These are phyloP conservation scores for Saccharomycopsis olivae DNA, from an alignment of 805 yeast genomes.

Conservation along the genomic window DNA sequence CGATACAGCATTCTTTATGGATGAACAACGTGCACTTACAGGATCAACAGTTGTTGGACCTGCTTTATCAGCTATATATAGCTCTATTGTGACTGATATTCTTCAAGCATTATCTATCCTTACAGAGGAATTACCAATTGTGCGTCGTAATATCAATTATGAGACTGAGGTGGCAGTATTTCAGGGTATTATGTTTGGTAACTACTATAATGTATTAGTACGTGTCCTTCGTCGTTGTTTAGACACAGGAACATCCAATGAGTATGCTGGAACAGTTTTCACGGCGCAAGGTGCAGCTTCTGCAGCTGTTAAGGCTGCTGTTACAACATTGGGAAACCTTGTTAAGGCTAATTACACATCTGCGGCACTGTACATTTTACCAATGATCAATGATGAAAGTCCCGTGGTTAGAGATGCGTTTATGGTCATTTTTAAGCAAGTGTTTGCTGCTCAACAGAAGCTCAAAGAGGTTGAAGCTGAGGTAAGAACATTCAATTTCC, in stretches of 20 bases:
- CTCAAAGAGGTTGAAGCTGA: background rate
- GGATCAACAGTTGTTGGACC: background rate
- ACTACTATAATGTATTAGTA: constrained; percentile 51
- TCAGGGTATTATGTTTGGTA: constrained; percentile 53
- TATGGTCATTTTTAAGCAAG: constrained; percentile 12
- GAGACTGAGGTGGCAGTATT: constrained; percentile 44
- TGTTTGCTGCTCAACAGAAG: constrained; percentile 1
- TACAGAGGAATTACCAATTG: constrained; percentile 38
- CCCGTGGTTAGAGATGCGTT: constrained; percentile 12
- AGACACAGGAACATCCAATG: background rate
- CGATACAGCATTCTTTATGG: constrained; percentile 24
- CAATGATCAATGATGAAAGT: constrained; percentile 11
- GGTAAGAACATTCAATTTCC: background rate
- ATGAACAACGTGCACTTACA: constrained; percentile 7
- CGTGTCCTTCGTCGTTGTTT: constrained; percentile 30
- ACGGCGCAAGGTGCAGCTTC: constrained; percentile 2
- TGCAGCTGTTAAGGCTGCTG: constrained; percentile 5
- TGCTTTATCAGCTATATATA: background rate
- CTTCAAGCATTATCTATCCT: constrained; percentile 47
- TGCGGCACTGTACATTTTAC: constrained; percentile 9
- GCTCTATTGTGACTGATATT: constrained; percentile 44
- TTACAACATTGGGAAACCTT: constrained; percentile 11
- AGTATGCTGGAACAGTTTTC: no score
- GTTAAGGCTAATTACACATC: constrained; percentile 14
- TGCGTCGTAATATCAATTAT: constrained; percentile 49